Percentiles rank a stretch among this genome's conserved stretches.
Conservation (phyloP, 805 yeast species). For the Wickerhamomyces chaumierensis region DNA sequence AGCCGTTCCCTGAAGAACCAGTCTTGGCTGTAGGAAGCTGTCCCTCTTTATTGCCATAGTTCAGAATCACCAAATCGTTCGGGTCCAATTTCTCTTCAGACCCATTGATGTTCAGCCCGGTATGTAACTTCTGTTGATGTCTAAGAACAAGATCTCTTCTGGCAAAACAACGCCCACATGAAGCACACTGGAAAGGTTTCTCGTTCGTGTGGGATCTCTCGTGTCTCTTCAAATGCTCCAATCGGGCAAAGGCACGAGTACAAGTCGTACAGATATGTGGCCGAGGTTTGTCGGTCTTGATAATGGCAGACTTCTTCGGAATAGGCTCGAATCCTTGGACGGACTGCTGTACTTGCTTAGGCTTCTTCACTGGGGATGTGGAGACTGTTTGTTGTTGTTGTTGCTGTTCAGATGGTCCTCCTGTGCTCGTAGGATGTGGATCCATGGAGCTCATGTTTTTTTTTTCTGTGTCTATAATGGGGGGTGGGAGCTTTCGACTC, state of each 20-base stretch:
- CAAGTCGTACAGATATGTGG: conserved; percentile 88
- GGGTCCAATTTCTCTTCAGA: conserved; percentile 17
- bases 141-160: conserved; percentile 78
- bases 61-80: conserved; percentile 19
- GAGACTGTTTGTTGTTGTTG: background rate
- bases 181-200: conserved; percentile 92
- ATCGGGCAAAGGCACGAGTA: conserved; percentile 89
- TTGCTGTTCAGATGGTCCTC: too few relatives aligned
- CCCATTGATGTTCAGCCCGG: conserved; percentile 22
- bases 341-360: conserved; percentile 16
- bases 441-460: too few relatives aligned
- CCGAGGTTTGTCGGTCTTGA: conserved; percentile 87
- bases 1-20: background rate
- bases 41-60: conserved; percentile 27
- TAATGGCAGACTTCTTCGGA: conserved; percentile 73
- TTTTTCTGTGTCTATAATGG: too few relatives aligned
- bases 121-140: conserved; percentile 89
- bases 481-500: too few relatives aligned
- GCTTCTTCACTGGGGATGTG: conserved; percentile 4
- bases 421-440: too few relatives aligned
- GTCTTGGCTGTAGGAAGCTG: conserved; percentile 21
- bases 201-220: conserved; percentile 92
- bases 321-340: conserved; percentile 45
- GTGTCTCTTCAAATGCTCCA: conserved; percentile 90
- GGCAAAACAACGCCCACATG: conserved; percentile 93